These are phyloP conservation scores for Silene uniflora DNA, from an alignment of 148 eudicot genomes.

Conservation along the genomic window DNA sequence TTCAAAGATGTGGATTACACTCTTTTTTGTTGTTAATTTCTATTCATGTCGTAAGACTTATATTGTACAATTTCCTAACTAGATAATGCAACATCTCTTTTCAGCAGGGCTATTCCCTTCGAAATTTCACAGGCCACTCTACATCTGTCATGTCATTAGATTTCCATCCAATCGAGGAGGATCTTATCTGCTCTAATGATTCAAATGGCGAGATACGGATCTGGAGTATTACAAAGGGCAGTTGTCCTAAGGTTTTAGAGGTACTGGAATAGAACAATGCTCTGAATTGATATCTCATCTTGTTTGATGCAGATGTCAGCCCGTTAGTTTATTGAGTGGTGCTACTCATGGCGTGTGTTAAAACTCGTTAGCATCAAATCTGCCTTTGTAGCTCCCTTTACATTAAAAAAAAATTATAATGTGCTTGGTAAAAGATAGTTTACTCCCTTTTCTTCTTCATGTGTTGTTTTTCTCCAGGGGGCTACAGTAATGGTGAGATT, in stretches of 20 bases:
- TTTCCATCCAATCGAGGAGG: slow-evolving; percentile 48
- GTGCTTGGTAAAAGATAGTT: not conserved
- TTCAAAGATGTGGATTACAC: not conserved
- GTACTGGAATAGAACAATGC: slow-evolving; percentile 19
- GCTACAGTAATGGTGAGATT: slow-evolving; percentile 43
- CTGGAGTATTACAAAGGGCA: slow-evolving; percentile 47
- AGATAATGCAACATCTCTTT: slow-evolving; percentile 1
- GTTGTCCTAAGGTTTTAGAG: slow-evolving; percentile 38
- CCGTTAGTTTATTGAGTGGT: not conserved
- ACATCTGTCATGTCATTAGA: slow-evolving; percentile 45
- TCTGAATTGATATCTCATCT: not conserved
- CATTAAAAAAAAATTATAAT: not conserved
- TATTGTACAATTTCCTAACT: not conserved
- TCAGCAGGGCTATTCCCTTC: slow-evolving; percentile 51
- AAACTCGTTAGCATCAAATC: not conserved
- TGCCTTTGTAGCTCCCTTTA: not conserved
- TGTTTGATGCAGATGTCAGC: not conserved
- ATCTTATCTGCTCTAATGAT: slow-evolving; percentile 48
- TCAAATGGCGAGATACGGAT: slow-evolving; percentile 43
- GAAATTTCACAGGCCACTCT: slow-evolving; percentile 50
- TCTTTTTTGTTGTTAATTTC: not conserved
- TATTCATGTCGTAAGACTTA: not conserved
- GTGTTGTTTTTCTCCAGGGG: slow-evolving; percentile 27
- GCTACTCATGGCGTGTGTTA: not conserved
- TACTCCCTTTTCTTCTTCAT: not conserved